A percentile compares a stretch with the other conserved stretches of the same genome.
phyloP scores from a whole-genome alignment of 805 yeast species.

The Diddensiella santjacobensis region DNA sequence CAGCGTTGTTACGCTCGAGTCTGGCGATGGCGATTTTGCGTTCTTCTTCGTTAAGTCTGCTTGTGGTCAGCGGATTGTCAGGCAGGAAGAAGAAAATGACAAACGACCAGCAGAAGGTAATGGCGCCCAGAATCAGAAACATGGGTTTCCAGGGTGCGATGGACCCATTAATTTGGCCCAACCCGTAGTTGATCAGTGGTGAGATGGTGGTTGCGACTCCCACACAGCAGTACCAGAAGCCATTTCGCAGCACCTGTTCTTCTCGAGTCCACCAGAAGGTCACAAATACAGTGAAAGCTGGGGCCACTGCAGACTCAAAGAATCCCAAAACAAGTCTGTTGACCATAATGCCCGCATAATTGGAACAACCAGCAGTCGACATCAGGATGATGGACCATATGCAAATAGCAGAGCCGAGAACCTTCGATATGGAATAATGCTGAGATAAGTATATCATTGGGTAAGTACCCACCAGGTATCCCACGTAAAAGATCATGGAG shows the following conservation, averaged over 20 bases:
- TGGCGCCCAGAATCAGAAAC: conserved; percentile 45
- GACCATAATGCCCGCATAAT: conserved; percentile 44
- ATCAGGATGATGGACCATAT: conserved; percentile 37
- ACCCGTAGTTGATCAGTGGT: conserved; percentile 41
- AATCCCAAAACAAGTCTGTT: conserved; percentile 50
- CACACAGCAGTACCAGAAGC: conserved; percentile 35
- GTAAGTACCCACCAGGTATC: conserved; percentile 44
- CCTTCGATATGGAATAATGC: conserved; percentile 18
- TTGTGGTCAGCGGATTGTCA: conserved; percentile 49
- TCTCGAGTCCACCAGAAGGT: conserved; percentile 51
- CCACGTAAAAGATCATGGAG: conserved; percentile 48
- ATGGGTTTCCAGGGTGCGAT: conserved; percentile 46
- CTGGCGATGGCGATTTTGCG: conserved; percentile 23
- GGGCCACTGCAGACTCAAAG: conserved; percentile 52
- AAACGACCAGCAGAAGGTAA: conserved; percentile 40
- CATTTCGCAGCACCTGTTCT: conserved; percentile 44
- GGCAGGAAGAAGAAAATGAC: conserved; percentile 44
- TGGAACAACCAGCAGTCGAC: conserved; percentile 43
- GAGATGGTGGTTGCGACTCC: conserved; percentile 38
- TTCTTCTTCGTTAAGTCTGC: conserved; percentile 44
- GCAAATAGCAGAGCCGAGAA: conserved; percentile 16
- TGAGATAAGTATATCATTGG: conserved; percentile 41
- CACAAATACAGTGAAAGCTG: conserved; percentile 53
- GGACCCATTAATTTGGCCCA: conserved; percentile 43
- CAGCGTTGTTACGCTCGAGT: conserved; percentile 38